Base-by-base conservation (phyloP, 176 grass and related monocot genomes). In the Avena atlantica region DNA sequence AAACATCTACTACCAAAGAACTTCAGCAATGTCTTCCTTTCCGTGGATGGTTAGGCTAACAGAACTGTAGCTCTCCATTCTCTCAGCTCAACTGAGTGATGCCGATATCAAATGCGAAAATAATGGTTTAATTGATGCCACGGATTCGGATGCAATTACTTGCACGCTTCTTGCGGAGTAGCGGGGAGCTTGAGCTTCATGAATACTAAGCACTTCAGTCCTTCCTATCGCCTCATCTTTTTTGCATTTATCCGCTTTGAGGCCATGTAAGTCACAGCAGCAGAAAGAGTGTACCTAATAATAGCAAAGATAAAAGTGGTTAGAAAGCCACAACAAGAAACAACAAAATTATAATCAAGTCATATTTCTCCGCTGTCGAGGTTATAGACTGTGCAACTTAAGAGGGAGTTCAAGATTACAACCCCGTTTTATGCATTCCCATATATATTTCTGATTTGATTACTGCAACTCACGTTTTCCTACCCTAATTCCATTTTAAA, bases 211-310 rank as follows among this genome's bases (percentile, higher is more conserved):
- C 27, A 63, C 25, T 85, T 21, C 44, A 31, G 27, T 80, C 40
- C 62, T 29, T 29, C 6, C 86, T 94, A 97, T 52, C 90, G 17
- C 62, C 53, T 89, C 78, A 94, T 61, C 36, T 91, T 99, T 77
- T 94, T 99, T 42, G 81, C 72, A 78, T 83, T 96, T 86, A 99
- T 94, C 47, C 92, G 80, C 83, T 88, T 92, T 36, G 70, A 16
- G 31, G 97, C 94, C 94, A 99, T 96, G 71, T 78, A 96, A 25
- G 94, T 93, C 65, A 99, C 97, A 80, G 97, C 97, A 77, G 87
- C 97, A 76, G 97, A 94, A 67, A 99, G 94, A 85, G 94, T 91
- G 78, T 99, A 96, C 97, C 94, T 99, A 61, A 85, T 44, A 81
- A 90, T 42, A 84, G 14, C 74, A 79, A 87, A 70, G 20, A 78